A percentile compares a stretch with the other conserved stretches of the same genome.
These are phyloP conservation scores for Paracorniculantispora psalliotae DNA, from an alignment of 2,329 filamentous ascomycete genomes.

Conservation along the genomic window DNA sequence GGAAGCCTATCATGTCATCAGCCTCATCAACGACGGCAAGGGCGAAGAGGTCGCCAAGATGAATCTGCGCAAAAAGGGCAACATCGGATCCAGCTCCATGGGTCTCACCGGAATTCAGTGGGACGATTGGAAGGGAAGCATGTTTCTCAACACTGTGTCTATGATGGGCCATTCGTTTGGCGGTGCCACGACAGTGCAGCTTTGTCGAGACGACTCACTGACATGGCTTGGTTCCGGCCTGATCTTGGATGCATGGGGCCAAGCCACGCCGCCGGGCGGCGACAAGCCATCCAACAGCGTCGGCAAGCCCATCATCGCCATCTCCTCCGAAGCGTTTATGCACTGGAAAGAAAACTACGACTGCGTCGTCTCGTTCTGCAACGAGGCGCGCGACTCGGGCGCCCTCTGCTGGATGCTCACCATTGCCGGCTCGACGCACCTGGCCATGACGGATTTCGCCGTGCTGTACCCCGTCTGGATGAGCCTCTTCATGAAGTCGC, in stretches of 20 bases:
- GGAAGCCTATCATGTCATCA: conserved; percentile 54
- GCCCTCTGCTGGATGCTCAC: conserved; percentile 46
- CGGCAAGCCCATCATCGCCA: conserved; percentile 53
- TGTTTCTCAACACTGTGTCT: conserved; percentile 54
- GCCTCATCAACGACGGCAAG: conserved; percentile 48
- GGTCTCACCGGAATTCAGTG: conserved; percentile 53
- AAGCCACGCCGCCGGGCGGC: conserved; percentile 40
- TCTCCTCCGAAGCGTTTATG: conserved; percentile 66
- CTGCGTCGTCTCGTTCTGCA: conserved; percentile 50
- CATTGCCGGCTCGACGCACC: conserved; percentile 56
- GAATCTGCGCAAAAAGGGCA: conserved; percentile 55
- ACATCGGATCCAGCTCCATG: conserved; percentile 52
- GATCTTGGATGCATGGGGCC: conserved; percentile 62
- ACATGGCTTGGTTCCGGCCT: conserved; percentile 58
- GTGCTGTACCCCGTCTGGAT: conserved; percentile 57
- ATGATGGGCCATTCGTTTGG: conserved; percentile 64
- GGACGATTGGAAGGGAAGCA: conserved; percentile 50
- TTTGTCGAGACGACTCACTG: conserved; percentile 50
- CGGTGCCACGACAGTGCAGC: conserved; percentile 58
- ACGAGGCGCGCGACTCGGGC: conserved; percentile 46
- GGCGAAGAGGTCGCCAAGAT: conserved; percentile 44
- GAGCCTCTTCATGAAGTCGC: conserved; percentile 55
- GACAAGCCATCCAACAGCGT: conserved; percentile 40
- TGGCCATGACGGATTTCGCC: conserved; percentile 63
- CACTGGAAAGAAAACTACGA: conserved; percentile 63